Evolutionary conservation across 257 asterid genomes (phyloP).

Genomic region (Salvia splendens): DNA sequence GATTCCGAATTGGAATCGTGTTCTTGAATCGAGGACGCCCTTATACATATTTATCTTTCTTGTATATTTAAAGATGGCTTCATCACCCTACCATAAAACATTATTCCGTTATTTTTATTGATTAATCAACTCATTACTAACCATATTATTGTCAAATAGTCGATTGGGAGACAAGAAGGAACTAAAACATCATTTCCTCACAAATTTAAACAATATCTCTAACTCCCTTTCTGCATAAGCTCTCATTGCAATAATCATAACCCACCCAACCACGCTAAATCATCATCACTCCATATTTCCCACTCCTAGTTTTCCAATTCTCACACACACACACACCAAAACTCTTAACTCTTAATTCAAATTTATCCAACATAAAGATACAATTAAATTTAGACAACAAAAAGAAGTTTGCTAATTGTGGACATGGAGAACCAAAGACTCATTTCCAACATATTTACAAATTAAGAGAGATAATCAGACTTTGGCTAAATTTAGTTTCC

Average conservation of each 20-base stretch:
- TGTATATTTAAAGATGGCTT: too few relatives aligned
- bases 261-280: conserved; percentile 36
- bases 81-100: too few relatives aligned
- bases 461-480: conserved; percentile 32
- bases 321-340: not conserved
- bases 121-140: too few relatives aligned
- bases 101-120: too few relatives aligned
- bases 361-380: too few relatives aligned
- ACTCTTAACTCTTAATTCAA: too few relatives aligned
- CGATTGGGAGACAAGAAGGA: not conserved
- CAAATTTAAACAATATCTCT: not conserved
- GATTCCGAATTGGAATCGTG: too few relatives aligned
- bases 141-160: too few relatives aligned
- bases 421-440: conserved; percentile 24
- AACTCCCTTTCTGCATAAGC: conserved; percentile 29
- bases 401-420: too few relatives aligned
- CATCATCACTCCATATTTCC: conserved; percentile 16
- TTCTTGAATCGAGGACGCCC: too few relatives aligned
- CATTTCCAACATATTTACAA: conserved; percentile 47
- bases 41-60: too few relatives aligned
- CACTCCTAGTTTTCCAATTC: conserved; percentile 12
- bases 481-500: conserved; percentile 24
- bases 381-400: too few relatives aligned
- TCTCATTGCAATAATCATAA: conserved; percentile 29
- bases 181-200: not conserved